Conservation (phyloP, 2,329 filamentous ascomycete species). For the Biscogniauxia marginata region DNA sequence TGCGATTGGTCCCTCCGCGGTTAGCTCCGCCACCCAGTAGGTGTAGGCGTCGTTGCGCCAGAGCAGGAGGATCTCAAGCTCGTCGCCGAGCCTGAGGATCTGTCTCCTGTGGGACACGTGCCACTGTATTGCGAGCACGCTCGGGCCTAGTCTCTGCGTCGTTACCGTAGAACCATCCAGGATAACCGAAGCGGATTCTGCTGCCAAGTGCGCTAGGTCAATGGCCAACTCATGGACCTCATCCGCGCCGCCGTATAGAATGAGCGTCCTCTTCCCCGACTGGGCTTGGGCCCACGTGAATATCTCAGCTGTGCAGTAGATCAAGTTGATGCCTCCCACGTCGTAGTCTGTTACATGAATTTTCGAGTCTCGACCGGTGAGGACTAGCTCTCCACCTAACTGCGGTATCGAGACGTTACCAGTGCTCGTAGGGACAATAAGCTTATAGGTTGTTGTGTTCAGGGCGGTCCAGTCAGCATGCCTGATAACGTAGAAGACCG, state of each 20-base stretch:
- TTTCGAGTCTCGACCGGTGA: conserved; percentile 61
- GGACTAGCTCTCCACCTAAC: conserved; percentile 18
- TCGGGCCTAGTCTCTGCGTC: conserved; percentile 9
- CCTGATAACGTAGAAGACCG: conserved; percentile 23
- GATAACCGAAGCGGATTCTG: conserved; percentile 7
- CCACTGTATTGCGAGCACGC: conserved; percentile 39
- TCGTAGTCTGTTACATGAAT: conserved; percentile 67
- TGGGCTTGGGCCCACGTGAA: conserved; percentile 53
- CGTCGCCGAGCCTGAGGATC: conserved; percentile 47
- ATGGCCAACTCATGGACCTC: conserved; percentile 65
- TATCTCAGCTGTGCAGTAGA: conserved; percentile 70
- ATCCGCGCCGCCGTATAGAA: conserved; percentile 62
- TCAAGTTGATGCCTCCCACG: conserved; percentile 55
- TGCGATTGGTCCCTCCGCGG: conserved; percentile 36
- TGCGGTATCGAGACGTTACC: conserved; percentile 26
- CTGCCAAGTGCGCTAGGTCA: conserved; percentile 21
- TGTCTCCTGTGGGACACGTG: conserved; percentile 51
- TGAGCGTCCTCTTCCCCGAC: conserved; percentile 34
- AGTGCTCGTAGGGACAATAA: conserved; percentile 23
- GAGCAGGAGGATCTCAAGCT: conserved; percentile 55
- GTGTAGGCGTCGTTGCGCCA: conserved; percentile 65
- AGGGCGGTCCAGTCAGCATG: conserved; percentile 20
- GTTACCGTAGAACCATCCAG: conserved; percentile 14
- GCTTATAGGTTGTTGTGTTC: conserved; percentile 23
- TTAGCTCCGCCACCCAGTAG: conserved; percentile 64